These are phyloP conservation scores for Yamadazyma takamatsuzukensis DNA, from an alignment of 805 yeast species.

Conservation along the genomic window DNA sequence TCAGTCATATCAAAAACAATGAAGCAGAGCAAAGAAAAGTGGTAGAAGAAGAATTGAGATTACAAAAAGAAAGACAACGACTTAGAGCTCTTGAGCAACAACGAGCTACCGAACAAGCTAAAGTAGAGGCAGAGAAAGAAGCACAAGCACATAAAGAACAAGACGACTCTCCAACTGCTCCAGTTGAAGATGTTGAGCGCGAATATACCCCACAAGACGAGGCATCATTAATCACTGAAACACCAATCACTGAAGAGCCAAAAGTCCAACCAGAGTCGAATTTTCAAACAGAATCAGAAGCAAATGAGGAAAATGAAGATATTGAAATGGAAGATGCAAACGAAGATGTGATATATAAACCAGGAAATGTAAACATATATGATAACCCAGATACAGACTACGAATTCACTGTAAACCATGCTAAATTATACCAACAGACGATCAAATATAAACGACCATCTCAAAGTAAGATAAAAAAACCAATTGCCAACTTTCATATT, in stretches of 20 bases:
- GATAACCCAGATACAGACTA: slow-evolving; percentile 43
- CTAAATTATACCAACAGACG: slow-evolving; percentile 32
- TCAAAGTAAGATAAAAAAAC: neutral
- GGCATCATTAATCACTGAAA: too few species aligned
- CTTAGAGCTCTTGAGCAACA: too few species aligned
- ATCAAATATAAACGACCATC: slow-evolving; percentile 19
- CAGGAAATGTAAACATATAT: slow-evolving; percentile 15
- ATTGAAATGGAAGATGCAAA: slow-evolving; percentile 1
- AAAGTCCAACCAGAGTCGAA: too few species aligned
- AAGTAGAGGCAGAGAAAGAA: too few species aligned
- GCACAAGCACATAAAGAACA: too few species aligned
- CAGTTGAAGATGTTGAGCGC: too few species aligned
- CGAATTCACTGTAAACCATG: slow-evolving; percentile 35
- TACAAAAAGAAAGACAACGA: slow-evolving; percentile 11
- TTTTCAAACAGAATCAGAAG: too few species aligned
- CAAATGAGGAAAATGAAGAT: neutral
- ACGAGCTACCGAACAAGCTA: too few species aligned
- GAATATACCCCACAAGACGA: too few species aligned
- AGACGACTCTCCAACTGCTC: too few species aligned
- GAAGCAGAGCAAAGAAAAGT: slow-evolving; percentile 21
- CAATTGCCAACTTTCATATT: slow-evolving; percentile 18
- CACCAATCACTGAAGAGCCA: too few species aligned
- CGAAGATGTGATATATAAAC: slow-evolving; percentile 8
- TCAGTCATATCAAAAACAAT: slow-evolving; percentile 15
- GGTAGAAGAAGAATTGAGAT: slow-evolving; percentile 16